phyloP scores from a whole-genome alignment of 1,284 basidiomycete genomes.

The Puccinia novopanici region DNA sequence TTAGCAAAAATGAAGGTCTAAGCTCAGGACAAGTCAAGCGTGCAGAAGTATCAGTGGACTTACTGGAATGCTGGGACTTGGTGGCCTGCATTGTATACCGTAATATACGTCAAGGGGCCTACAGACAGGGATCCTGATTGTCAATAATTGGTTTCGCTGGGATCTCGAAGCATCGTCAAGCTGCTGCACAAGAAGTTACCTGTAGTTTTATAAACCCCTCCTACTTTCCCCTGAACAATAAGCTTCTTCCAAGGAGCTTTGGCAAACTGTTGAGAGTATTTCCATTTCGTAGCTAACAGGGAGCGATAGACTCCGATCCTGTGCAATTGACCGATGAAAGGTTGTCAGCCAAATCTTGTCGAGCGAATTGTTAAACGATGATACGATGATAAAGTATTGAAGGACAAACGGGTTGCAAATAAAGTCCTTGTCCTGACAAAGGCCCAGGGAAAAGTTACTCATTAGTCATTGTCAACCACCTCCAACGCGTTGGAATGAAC shows the following conservation, averaged over 20 bases:
- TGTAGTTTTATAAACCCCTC: slow-evolving; percentile 37
- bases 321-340: neutral
- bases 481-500: neutral
- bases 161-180: neutral
- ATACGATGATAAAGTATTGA: neutral
- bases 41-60: neutral
- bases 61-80: slow-evolving; percentile 45
- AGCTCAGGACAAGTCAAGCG: neutral
- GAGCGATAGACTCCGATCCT: slow-evolving; percentile 38
- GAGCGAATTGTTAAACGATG: neutral
- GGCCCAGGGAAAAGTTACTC: neutral
- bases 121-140: neutral
- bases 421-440: slow-evolving; percentile 44
- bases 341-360: neutral
- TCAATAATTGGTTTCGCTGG: neutral
- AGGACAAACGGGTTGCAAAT: slow-evolving; percentile 47
- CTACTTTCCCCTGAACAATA: slow-evolving; percentile 20
- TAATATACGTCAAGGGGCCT: slow-evolving; percentile 49
- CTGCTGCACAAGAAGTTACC: neutral
- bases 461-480: neutral
- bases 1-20: neutral
- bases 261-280: slow-evolving; percentile 33
- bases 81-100: slow-evolving; percentile 45
- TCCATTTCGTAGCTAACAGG: slow-evolving; percentile 46
- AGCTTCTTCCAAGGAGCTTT: slow-evolving; percentile 44